Evolutionary conservation across 345 rosid species (phyloP).

Genomic region (Gossypium ekmanianum): DNA sequence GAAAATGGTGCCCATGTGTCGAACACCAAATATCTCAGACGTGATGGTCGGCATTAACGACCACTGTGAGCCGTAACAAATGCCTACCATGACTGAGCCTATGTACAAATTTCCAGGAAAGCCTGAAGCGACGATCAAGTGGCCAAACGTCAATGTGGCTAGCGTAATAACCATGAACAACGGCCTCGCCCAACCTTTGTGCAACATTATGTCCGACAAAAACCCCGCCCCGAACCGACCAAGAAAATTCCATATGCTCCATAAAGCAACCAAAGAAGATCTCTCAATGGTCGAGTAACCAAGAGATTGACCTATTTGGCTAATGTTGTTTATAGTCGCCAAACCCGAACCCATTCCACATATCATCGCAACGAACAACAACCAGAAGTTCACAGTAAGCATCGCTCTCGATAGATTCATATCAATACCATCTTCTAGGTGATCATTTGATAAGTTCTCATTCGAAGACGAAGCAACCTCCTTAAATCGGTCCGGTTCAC

Average conservation of each 20-base stretch:
- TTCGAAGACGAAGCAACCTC: conserved; percentile 11
- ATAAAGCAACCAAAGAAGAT: conserved; percentile 64
- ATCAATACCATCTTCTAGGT: conserved; percentile 25
- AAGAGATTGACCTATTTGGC: conserved; percentile 83
- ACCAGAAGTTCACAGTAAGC: conserved; percentile 54
- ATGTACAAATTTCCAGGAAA: conserved; percentile 53
- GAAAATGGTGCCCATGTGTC: conserved; percentile 84
- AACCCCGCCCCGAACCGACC: conserved; percentile 88
- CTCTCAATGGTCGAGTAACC: conserved; percentile 53
- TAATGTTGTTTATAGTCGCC: conserved; percentile 69
- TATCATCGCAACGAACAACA: conserved; percentile 62
- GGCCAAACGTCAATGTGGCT: conserved; percentile 57
- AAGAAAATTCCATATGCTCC: conserved; percentile 90
- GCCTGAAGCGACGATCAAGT: conserved; percentile 66
- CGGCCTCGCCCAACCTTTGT: conserved; percentile 76
- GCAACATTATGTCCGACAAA: conserved; percentile 64
- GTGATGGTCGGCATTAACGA: conserved; percentile 79
- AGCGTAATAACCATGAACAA: conserved; percentile 64
- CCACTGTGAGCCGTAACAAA: conserved; percentile 87
- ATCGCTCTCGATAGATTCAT: conserved; percentile 52
- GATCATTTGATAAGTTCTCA: neutral
- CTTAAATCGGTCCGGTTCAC: conserved; percentile 17
- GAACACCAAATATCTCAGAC: conserved; percentile 67
- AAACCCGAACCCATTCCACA: conserved; percentile 81
- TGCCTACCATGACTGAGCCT: conserved; percentile 68